Evolutionary conservation across 495 filamentous ascomycete species (phyloP), one percentile per base, ranked within the genome.

Genomic region (Bathelium albidoporum): DNA sequence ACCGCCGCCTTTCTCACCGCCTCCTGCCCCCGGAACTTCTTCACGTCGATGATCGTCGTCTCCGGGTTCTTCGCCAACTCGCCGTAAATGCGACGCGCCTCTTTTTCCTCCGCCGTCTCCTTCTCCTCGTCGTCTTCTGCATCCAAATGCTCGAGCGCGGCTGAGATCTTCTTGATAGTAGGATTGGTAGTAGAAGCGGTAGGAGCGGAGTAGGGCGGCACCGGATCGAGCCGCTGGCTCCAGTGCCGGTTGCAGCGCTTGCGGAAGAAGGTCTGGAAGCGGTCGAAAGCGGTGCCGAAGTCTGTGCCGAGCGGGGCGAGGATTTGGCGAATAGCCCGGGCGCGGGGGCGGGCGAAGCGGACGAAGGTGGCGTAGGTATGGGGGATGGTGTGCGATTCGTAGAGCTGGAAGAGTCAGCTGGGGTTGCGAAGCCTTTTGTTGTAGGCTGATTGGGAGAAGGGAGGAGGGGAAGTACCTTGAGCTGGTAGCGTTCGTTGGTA

Each of bases 81-180:
- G 10, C 32, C 32, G 12, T 11, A 60, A 12, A 60, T 36, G 11
- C 36, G 36, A 0, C 36, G 32, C 10, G 31, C 1, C n/a, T 60
- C 36, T 24, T 12, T 60, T 11, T 95, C 95, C 66, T 91, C 88
- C 0, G 89, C 85, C 67, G 92, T 96, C 73, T 95, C 89, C 75
- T 91, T 91, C 67, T 96, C 91, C 75, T 96, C 91, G 73, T 96
- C 31, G n/a, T n/a, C n/a, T n/a, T n/a, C n/a, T n/a, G n/a, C n/a
- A n/a, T n/a, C n/a, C n/a, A n/a, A n/a, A n/a, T n/a, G n/a, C n/a
- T n/a, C n/a, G n/a, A n/a, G n/a, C n/a, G n/a, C n/a, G n/a, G n/a
- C n/a, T n/a, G n/a, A n/a, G n/a, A n/a, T n/a, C n/a, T n/a, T n/a
- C n/a, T n/a, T n/a, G n/a, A n/a, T n/a, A n/a, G n/a, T n/a, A n/a